These are phyloP conservation scores for Rosa multiflora DNA, from an alignment of 306 rosid genomes.

Conservation along the genomic window DNA sequence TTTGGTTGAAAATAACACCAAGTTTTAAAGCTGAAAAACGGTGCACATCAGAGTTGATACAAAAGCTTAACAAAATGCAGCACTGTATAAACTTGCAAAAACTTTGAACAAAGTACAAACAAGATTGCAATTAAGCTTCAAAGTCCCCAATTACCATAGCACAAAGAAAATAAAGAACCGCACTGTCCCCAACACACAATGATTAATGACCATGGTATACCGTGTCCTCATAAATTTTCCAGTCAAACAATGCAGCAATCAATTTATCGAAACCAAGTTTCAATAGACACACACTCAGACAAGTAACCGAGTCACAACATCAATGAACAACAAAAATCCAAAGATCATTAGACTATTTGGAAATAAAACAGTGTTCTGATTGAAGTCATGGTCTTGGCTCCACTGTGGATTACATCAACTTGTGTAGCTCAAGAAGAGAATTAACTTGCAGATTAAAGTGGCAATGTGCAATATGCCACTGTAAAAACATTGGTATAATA, in stretches of 20 bases:
- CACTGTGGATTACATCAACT: background rate
- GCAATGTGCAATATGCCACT: background rate
- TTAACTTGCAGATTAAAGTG: background rate
- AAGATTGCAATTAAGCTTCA: too few relatives aligned
- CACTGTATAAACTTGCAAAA: background rate
- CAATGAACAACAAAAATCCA: background rate
- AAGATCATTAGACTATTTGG: background rate
- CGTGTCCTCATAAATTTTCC: background rate
- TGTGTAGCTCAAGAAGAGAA: background rate
- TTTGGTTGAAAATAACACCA: background rate
- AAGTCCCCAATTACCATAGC: too few relatives aligned
- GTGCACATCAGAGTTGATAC: background rate
- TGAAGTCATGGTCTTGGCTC: background rate
- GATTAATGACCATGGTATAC: background rate
- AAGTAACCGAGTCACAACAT: background rate
- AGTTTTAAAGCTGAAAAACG: background rate
- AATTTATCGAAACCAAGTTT: background rate
- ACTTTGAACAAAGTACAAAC: background rate
- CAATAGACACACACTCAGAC: background rate
- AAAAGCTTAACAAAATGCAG: background rate
- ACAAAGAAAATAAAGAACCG: background rate
- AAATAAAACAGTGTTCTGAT: background rate
- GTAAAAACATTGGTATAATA: background rate
- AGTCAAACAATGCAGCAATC: background rate
- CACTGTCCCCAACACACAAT: background rate